Conservation (phyloP, 768 basidiomycete genomes). For the Panus rudis region DNA sequence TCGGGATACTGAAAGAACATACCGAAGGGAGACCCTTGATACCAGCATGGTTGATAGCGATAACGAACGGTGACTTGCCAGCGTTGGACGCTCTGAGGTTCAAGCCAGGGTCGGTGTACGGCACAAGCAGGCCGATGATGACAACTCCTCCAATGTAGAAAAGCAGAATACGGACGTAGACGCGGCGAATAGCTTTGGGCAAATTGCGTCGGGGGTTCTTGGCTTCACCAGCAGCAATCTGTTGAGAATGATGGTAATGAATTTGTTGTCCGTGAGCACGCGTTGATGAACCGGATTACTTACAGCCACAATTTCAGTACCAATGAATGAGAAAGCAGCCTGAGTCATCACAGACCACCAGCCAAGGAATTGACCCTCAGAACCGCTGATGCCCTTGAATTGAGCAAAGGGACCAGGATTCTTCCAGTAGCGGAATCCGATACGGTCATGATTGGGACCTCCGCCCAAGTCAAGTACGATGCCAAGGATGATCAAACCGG, state of each 20-base stretch:
- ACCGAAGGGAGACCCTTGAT: conserved; percentile 52
- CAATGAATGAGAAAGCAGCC: conserved; percentile 55
- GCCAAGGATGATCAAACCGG: conserved; percentile 38
- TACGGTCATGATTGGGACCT: conserved; percentile 44
- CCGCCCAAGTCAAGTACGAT: conserved; percentile 54
- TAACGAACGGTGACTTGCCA: conserved; percentile 48
- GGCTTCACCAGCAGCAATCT: conserved; percentile 42
- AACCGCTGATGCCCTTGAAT: conserved; percentile 31
- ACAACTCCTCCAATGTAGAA: conserved; percentile 38
- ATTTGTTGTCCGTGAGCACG: not conserved
- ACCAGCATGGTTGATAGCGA: conserved; percentile 48
- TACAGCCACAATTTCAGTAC: conserved; percentile 46
- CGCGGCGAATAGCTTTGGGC: conserved; percentile 34
- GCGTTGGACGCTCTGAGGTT: conserved; percentile 32
- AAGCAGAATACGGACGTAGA: conserved; percentile 46
- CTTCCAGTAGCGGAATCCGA: conserved; percentile 43
- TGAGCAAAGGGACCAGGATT: conserved; percentile 54
- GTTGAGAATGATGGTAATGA: not conserved
- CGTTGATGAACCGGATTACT: conserved; percentile 5
- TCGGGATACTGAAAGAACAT: conserved; percentile 15
- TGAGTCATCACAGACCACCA: conserved; percentile 48
- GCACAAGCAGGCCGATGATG: conserved; percentile 43
- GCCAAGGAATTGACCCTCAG: conserved; percentile 44
- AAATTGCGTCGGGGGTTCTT: conserved; percentile 41
- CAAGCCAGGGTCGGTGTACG: conserved; percentile 37